phyloP scores from a whole-genome alignment of 306 rosid species.

The Prinsepia uniflora region DNA sequence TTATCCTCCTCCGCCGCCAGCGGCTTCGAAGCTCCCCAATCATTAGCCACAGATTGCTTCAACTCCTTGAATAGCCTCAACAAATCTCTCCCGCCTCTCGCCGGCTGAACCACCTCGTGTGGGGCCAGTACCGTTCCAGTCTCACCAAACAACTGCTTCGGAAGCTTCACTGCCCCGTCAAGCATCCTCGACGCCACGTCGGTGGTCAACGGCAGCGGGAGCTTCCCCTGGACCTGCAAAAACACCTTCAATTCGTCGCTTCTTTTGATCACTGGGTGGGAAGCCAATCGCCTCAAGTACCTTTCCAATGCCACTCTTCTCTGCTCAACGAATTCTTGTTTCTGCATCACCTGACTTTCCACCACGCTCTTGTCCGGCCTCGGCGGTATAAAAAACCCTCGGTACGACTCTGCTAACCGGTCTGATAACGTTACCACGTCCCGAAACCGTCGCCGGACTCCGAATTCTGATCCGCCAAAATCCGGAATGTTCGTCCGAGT shows the following conservation, averaged over 20 bases:
- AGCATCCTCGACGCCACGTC: conserved; percentile 90
- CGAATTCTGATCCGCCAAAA: conserved; percentile 57
- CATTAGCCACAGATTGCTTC: conserved; percentile 79
- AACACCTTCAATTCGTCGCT: conserved; percentile 80
- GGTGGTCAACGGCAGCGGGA: conserved; percentile 48
- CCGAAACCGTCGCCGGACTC: conserved; percentile 73
- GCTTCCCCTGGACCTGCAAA: conserved; percentile 66
- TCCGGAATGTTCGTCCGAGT: conserved; percentile 66
- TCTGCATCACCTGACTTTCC: conserved; percentile 98
- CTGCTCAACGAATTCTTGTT: conserved; percentile 91
- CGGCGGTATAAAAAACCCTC: conserved; percentile 77
- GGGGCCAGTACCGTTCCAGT: conserved; percentile 41
- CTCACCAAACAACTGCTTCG: conserved; percentile 63
- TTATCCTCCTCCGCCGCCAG: conserved; percentile 80
- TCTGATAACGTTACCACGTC: conserved; percentile 85
- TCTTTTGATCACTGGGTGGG: conserved; percentile 72
- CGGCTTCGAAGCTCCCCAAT: conserved; percentile 80
- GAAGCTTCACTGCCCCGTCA: conserved; percentile 84
- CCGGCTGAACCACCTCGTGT: conserved; percentile 79
- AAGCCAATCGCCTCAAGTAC: conserved; percentile 64
- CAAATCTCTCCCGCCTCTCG: conserved; percentile 86
- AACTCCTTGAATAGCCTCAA: conserved; percentile 83
- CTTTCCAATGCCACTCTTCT: conserved; percentile 82
- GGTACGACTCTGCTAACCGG: conserved; percentile 68
- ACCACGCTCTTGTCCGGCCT: conserved; percentile 92